Evolutionary conservation across 2,329 filamentous ascomycete genomes (phyloP).

Genomic region (Aspergillus hiratsukae): DNA sequence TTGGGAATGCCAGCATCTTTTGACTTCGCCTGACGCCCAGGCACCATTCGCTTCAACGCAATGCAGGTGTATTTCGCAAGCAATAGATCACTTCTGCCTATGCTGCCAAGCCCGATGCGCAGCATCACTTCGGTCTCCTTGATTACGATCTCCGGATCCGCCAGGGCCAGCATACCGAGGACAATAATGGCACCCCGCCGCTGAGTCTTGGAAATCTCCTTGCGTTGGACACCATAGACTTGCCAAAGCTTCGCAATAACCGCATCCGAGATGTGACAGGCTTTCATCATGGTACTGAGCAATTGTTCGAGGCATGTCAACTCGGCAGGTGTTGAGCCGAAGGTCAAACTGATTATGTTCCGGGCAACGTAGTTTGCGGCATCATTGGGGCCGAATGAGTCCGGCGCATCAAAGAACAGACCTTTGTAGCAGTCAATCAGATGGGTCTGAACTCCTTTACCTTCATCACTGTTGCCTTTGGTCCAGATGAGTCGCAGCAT

Average conservation of each 20-base stretch:
- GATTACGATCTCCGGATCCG: conserved; percentile 86
- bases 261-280: conserved; percentile 75
- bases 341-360: conserved; percentile 98
- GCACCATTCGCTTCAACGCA: conserved; percentile 84
- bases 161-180: conserved; percentile 90
- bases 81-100: conserved; percentile 77
- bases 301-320: conserved; percentile 93
- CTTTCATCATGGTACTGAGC: conserved; percentile 95
- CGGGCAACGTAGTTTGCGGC: conserved; percentile 91
- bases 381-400: conserved; percentile 80
- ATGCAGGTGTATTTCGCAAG: conserved; percentile 95
- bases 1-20: conserved; percentile 62
- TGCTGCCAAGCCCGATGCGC: conserved; percentile 75
- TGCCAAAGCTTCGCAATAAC: conserved; percentile 95
- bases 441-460: conserved; percentile 94
- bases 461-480: conserved; percentile 98
- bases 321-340: conserved; percentile 90
- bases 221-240: conserved; percentile 89
- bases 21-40: conserved; percentile 75
- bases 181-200: conserved; percentile 92
- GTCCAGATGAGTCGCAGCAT: conserved; percentile 99
- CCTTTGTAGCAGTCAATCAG: conserved; percentile 95
- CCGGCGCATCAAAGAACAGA: conserved; percentile 92
- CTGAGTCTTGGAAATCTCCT: conserved; percentile 87
- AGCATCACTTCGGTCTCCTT: conserved; percentile 95